A percentile compares a stretch with the other conserved stretches of the same genome.
phyloP scores from a whole-genome alignment of 2,329 filamentous ascomycete species.

The Pseudocercospora fijiensis region DNA sequence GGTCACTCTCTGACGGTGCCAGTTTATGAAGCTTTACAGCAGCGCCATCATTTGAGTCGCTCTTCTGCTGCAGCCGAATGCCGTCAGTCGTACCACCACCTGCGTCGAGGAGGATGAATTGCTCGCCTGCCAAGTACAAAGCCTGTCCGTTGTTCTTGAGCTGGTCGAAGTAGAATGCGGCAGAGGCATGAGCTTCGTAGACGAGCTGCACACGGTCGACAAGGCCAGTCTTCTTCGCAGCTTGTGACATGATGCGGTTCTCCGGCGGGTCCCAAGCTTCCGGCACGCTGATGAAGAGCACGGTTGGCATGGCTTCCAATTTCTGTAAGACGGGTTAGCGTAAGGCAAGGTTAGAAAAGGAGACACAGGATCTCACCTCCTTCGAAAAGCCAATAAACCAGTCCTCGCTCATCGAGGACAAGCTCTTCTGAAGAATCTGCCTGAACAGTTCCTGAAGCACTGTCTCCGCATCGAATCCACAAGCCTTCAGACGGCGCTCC shows the following conservation, averaged over 20 bases:
- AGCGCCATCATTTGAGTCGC: neutral
- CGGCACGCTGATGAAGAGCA: slow-evolving; percentile 16
- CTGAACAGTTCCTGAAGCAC: no score
- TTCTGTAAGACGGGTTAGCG: no score
- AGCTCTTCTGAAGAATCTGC: no score
- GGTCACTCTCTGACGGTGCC: slow-evolving; percentile 8
- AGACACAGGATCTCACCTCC: no score
- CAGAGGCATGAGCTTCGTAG: slow-evolving; percentile 19
- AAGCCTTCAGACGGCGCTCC: neutral
- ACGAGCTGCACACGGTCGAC: slow-evolving; percentile 14
- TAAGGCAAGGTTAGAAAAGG: no score
- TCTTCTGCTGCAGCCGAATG: neutral
- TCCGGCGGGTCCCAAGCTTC: slow-evolving; percentile 18
- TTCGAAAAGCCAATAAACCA: neutral
- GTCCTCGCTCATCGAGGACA: neutral
- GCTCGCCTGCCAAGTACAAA: slow-evolving; percentile 6
- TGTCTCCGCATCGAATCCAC: no score
- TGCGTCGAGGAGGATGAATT: slow-evolving; percentile 10
- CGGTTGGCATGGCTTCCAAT: slow-evolving; percentile 9
- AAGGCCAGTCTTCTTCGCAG: slow-evolving; percentile 16
- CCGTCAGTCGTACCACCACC: neutral
- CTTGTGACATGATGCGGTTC: slow-evolving; percentile 13
- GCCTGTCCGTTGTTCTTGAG: neutral
- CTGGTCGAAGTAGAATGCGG: slow-evolving; percentile 13
- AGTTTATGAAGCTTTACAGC: slow-evolving; percentile 1